phyloP scores from a whole-genome alignment of 768 basidiomycete genomes.

The Hygrocybe punicea region DNA sequence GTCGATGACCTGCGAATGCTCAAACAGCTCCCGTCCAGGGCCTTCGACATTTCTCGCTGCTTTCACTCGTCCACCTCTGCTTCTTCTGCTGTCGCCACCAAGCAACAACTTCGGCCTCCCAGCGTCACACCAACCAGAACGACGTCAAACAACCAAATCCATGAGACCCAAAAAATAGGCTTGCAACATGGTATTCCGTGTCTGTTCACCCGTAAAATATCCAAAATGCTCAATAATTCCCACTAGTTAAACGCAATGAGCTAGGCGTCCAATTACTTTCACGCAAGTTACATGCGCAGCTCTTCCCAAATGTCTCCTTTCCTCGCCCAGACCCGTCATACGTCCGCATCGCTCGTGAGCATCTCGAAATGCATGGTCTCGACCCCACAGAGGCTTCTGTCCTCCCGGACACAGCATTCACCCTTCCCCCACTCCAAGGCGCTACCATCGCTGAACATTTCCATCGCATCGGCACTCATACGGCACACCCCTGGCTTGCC shows the following conservation, averaged over 20 bases:
- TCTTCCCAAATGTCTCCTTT: slow-evolving; percentile 70
- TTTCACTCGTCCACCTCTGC: not conserved
- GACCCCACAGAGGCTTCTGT: slow-evolving; percentile 76
- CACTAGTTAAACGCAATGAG: slow-evolving; percentile 57
- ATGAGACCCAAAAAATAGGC: not conserved
- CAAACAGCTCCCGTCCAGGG: not conserved
- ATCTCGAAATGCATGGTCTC: slow-evolving; percentile 78
- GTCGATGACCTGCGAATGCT: not conserved
- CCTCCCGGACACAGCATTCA: slow-evolving; percentile 75
- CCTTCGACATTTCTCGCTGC: not conserved
- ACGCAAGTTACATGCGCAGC: slow-evolving; percentile 70
- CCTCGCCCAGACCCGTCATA: slow-evolving; percentile 57
- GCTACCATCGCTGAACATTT: slow-evolving; percentile 84
- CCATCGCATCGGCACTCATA: slow-evolving; percentile 63
- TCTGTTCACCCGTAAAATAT: not conserved
- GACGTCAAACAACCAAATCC: not conserved
- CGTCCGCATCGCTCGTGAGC: slow-evolving; percentile 73
- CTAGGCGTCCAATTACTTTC: slow-evolving; percentile 94
- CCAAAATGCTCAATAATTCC: not conserved
- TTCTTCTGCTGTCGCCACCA: not conserved
- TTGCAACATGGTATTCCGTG: not conserved
- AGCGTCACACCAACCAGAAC: not conserved
- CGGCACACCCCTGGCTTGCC: slow-evolving; percentile 74
- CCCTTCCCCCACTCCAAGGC: slow-evolving; percentile 82
- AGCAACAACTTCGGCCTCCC: not conserved